Evolutionary conservation across 176 grass and related monocot genomes (phyloP), one percentile per base, ranked within the genome.

Genomic region (Coix lacrymajobi): DNA sequence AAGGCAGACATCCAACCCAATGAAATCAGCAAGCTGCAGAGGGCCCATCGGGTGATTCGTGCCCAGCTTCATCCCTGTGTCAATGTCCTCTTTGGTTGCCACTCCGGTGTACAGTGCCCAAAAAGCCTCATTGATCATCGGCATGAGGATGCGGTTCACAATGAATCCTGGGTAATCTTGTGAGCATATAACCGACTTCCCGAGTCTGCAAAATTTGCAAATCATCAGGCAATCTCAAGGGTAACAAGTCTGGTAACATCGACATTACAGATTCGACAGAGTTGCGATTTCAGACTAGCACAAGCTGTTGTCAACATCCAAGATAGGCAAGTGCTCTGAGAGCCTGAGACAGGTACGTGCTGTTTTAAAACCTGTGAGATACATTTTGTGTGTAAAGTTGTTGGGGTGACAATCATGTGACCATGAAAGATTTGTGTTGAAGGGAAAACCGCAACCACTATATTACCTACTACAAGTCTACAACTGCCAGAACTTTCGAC

Each of bases 11-110:
- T 96, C 96, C 67, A 96, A 71, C 2, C 96, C 96, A 40, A 98
- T 93, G 86, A 98, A 98, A 77, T 96, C 96, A 3, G 96, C 96
- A 40, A 95, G 89, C 78, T 93, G 87, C 26, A 98, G 82, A 44
- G 96, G 96, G 26, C 95, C 96, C 96, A 98, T 95, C 10, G 96
- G 96, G 49, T 98, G 96, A 57, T 98, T 98, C 0, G 96, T 95
- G 43, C 96, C 93, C 75, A 98, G 83, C 83, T 98, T 98, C 93
- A 98, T 98, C 57, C 91, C 96, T 11, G 84, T 83, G 57, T 98
- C 96, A 10, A 98, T 98, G 77, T 95, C 93, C 63, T 98, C 96
- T 85, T 95, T 98, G 48, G 92, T 98, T 2, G 92, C 90, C 17
- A 98, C 92, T 76, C 91, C 89, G 4, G 93, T 95, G 57, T 95